phyloP scores from a whole-genome alignment of 2,329 filamentous ascomycete genomes.

The Orbilia quercus region DNA sequence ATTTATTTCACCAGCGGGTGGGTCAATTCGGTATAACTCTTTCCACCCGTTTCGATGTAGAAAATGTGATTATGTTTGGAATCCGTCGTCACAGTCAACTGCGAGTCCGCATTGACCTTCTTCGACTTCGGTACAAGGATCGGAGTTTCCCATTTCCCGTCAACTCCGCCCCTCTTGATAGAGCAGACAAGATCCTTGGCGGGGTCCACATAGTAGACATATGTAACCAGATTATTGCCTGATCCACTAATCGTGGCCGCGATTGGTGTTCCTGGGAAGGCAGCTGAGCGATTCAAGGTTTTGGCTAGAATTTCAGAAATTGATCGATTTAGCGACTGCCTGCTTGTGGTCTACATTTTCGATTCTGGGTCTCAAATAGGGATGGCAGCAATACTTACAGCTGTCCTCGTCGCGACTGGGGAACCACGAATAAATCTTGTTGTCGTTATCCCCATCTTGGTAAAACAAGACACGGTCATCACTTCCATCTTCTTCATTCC shows the following conservation, averaged over 20 bases:
- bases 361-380: no score
- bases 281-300: constrained; percentile 4
- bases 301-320: neutral
- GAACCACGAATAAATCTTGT: constrained; percentile 7
- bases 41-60: constrained; percentile 9
- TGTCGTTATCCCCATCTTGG: constrained; percentile 11
- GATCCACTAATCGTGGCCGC: constrained; percentile 7
- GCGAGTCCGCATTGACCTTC: constrained; percentile 21
- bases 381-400: constrained; percentile 6
- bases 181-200: constrained; percentile 4
- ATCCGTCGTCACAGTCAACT: constrained; percentile 9
- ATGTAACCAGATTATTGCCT: neutral
- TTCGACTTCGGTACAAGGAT: constrained; percentile 10
- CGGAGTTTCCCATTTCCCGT: constrained; percentile 13
- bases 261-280: constrained; percentile 12
- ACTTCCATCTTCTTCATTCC: neutral
- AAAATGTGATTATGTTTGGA: constrained; percentile 12
- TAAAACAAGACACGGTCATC: constrained; percentile 10
- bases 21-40: constrained; percentile 1
- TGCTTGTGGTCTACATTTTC: neutral
- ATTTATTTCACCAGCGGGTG: constrained; percentile 9
- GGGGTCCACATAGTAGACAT: constrained; percentile 9
- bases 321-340: neutral
- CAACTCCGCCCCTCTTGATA: constrained; percentile 8
- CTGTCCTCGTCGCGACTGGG: constrained; percentile 12